Conservation (phyloP, 345 rosid genomes). For the Syzygium aromaticum region DNA sequence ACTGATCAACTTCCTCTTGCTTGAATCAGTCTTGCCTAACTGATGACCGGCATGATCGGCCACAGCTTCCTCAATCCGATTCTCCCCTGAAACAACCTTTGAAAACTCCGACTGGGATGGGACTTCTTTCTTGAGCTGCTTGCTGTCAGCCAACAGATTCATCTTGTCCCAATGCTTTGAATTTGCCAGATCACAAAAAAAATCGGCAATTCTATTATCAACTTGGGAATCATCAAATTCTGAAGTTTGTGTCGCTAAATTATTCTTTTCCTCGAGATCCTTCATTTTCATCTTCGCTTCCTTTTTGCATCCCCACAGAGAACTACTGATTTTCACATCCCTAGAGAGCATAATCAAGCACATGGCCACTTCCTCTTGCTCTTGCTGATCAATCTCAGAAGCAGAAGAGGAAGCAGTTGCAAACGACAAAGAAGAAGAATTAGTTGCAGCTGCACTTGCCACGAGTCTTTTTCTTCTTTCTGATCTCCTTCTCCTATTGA, state of each 20-base stretch:
- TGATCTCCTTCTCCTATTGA: slow-evolving; percentile 26
- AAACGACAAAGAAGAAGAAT: slow-evolving; percentile 32
- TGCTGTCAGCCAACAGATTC: background rate
- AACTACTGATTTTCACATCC: slow-evolving; percentile 22
- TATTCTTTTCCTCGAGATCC: background rate
- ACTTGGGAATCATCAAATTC: background rate
- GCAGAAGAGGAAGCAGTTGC: slow-evolving; percentile 28
- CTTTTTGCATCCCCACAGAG: slow-evolving; percentile 9
- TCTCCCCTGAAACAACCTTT: background rate
- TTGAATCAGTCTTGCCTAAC: background rate
- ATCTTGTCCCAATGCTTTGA: slow-evolving; percentile 4
- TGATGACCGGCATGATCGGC: background rate
- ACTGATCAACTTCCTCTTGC: slow-evolving; percentile 10
- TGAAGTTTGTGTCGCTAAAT: background rate
- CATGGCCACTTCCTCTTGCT: slow-evolving; percentile 52
- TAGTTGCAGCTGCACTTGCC: slow-evolving; percentile 3
- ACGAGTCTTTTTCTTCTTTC: slow-evolving; percentile 31
- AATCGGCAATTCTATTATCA: background rate
- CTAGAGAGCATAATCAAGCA: slow-evolving; percentile 66
- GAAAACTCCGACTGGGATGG: background rate
- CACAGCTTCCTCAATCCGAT: background rate
- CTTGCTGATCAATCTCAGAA: slow-evolving; percentile 50
- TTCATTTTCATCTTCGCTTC: slow-evolving; percentile 11
- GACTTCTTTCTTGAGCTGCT: background rate
- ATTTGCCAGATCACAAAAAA: background rate